Percentiles rank a stretch among this genome's conserved stretches.
Conservation (phyloP, 305 asterid genomes). For the Nicotiana rustica region DNA sequence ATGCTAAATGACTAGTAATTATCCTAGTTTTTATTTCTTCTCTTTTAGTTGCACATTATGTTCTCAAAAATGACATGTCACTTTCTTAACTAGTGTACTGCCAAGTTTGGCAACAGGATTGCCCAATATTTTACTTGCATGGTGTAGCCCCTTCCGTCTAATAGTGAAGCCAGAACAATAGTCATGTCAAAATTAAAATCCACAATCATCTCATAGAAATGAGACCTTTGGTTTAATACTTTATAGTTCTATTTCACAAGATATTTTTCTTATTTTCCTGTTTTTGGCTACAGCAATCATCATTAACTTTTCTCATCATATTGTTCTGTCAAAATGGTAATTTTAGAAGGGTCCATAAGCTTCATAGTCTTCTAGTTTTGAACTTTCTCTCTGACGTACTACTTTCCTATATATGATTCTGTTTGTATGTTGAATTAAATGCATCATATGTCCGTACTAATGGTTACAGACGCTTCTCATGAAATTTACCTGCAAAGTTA, state of each 20-base stretch:
- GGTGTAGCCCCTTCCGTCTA: neutral
- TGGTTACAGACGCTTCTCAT: neutral
- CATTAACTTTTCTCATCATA: neutral
- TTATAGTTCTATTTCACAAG: neutral
- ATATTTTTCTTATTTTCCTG: neutral
- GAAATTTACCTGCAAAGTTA: conserved; percentile 7
- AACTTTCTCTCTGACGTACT: neutral
- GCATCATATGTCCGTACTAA: conserved; percentile 4
- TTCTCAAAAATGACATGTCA: neutral
- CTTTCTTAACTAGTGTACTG: conserved; percentile 3
- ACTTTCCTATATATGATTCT: neutral
- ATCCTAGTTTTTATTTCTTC: neutral
- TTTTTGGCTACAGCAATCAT: neutral
- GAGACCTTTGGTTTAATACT: neutral
- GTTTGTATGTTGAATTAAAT: neutral
- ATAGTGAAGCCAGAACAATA: conserved; percentile 14
- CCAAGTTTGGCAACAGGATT: neutral
- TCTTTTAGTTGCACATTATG: neutral
- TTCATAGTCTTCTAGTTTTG: neutral
- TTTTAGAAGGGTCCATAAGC: neutral
- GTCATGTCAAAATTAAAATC: conserved; percentile 5
- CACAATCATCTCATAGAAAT: neutral
- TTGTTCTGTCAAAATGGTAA: conserved; percentile 8
- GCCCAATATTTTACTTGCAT: neutral
- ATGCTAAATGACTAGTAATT: neutral